These are phyloP conservation scores for Trichoderma afroharzianum DNA, from an alignment of 2,329 filamentous ascomycete species.

Conservation along the genomic window DNA sequence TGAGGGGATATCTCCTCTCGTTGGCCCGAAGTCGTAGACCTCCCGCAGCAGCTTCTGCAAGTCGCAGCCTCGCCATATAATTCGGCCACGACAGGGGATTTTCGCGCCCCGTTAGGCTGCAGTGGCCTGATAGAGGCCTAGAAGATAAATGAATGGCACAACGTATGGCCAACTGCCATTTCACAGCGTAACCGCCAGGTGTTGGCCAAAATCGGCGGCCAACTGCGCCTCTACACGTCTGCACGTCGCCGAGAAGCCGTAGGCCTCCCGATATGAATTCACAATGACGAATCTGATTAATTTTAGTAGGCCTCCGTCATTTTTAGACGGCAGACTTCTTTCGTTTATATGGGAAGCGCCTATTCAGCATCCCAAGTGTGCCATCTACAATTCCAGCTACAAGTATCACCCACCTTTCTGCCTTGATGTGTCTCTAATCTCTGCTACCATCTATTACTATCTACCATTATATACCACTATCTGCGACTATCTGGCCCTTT, in stretches of 20 bases:
- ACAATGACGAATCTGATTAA: neutral
- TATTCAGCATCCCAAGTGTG: neutral
- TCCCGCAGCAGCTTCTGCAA: neutral
- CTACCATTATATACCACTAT: neutral
- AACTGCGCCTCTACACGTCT: neutral
- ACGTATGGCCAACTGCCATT: neutral
- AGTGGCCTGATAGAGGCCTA: neutral
- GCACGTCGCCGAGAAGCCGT: neutral
- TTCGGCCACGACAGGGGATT: neutral
- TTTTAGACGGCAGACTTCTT: too few species aligned
- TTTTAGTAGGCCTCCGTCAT: neutral
- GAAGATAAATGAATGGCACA: neutral
- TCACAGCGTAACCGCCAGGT: neutral
- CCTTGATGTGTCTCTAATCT: neutral
- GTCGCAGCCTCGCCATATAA: slow-evolving; percentile 5
- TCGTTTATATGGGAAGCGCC: too few species aligned
- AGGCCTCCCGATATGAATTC: neutral
- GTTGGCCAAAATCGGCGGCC: neutral
- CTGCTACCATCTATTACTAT: neutral
- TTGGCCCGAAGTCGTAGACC: neutral
- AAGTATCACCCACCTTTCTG: neutral
- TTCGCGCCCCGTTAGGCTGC: neutral
- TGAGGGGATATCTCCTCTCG: neutral
- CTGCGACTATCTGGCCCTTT: too few species aligned
- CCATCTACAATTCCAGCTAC: neutral